Percentiles rank a stretch among this genome's conserved stretches.
Evolutionary conservation across 768 basidiomycete genomes (phyloP).

Genomic region (Vararia minispora): DNA sequence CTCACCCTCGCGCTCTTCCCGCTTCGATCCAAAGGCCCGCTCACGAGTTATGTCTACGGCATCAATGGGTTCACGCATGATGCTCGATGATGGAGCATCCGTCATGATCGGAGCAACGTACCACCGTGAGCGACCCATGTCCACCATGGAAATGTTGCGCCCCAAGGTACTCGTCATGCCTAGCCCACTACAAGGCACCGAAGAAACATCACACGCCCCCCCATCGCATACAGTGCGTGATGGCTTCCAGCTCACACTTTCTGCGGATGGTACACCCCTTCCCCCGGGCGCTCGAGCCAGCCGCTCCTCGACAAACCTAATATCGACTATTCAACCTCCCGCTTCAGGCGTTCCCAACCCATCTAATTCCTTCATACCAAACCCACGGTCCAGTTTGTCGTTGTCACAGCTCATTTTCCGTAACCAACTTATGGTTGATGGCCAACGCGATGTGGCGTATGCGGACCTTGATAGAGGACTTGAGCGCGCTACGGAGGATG

Average conservation of each 20-base stretch:
- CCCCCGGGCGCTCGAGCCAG: constrained; percentile 59
- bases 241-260: constrained; percentile 54
- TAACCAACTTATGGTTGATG: constrained; percentile 63
- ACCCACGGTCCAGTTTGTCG: constrained; percentile 61
- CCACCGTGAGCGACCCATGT: constrained; percentile 46
- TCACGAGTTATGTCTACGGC: constrained; percentile 52
- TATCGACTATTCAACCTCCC: constrained; percentile 21
- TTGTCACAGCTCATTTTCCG: constrained; percentile 81
- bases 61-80: constrained; percentile 53
- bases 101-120: constrained; percentile 26
- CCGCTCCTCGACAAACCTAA: constrained; percentile 31
- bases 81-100: constrained; percentile 35
- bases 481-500: constrained; percentile 68
- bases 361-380: constrained; percentile 68
- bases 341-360: constrained; percentile 27
- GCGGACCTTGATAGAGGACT: constrained; percentile 47
- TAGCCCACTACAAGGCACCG: constrained; percentile 62
- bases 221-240: constrained; percentile 29
- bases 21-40: constrained; percentile 77
- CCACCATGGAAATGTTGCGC: constrained; percentile 68
- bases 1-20: constrained; percentile 47
- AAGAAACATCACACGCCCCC: constrained; percentile 21
- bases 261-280: constrained; percentile 65
- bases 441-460: constrained; percentile 51
- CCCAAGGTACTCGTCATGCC: constrained; percentile 96